phyloP scores from a whole-genome alignment of 208 protist genomes.

The Wallacemonas sp. region DNA sequence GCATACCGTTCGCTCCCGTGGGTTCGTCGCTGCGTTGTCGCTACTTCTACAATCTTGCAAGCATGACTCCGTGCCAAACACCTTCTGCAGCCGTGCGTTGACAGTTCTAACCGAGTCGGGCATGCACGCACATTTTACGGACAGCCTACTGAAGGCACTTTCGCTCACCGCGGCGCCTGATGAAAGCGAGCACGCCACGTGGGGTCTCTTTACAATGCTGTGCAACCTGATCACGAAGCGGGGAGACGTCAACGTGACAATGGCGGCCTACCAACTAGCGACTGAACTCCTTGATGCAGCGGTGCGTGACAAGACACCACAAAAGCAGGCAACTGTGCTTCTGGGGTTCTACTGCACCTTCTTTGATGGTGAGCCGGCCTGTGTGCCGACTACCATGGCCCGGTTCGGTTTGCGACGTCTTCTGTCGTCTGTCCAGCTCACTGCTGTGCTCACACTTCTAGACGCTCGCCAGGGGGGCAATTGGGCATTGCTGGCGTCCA shows the following conservation, averaged over 20 bases:
- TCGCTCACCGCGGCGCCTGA: background rate
- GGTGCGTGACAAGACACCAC: background rate
- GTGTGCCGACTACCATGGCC: background rate
- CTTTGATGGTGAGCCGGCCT: background rate
- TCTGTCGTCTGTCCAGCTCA: background rate
- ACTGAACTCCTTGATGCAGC: background rate
- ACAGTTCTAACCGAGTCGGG: background rate
- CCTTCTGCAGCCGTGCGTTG: background rate
- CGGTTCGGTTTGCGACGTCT: background rate
- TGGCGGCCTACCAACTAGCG: background rate
- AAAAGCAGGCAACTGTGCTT: background rate
- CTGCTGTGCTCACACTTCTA: background rate
- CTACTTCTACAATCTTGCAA: conserved; percentile 2
- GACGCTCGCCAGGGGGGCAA: background rate
- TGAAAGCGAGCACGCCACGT: background rate
- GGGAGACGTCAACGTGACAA: background rate
- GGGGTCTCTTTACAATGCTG: conserved; percentile 2
- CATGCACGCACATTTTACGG: background rate
- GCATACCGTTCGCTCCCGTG: background rate
- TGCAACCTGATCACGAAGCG: background rate
- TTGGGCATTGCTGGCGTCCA: background rate
- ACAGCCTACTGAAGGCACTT: background rate
- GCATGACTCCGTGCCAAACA: background rate
- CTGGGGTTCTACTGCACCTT: background rate
- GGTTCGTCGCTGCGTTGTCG: background rate